phyloP scores from a whole-genome alignment of 352 stramenopile genomes.

The Phytopythium sindhum region DNA sequence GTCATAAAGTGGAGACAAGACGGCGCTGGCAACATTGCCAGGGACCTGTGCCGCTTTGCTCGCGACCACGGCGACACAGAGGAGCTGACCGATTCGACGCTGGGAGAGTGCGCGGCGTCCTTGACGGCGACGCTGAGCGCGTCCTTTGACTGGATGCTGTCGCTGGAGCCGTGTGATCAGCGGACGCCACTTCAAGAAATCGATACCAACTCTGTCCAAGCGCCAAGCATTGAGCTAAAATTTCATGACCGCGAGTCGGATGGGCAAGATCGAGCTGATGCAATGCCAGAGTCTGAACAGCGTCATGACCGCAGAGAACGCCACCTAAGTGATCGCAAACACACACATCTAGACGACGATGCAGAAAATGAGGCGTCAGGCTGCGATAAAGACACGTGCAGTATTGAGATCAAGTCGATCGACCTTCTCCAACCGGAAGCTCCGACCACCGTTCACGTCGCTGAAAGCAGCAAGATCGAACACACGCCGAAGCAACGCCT shows the following conservation, averaged over 20 bases:
- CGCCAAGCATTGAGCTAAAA: neutral
- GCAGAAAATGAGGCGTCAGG: neutral
- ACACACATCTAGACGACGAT: neutral
- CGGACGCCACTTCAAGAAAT: neutral
- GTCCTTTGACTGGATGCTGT: constrained; percentile 42
- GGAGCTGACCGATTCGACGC: neutral
- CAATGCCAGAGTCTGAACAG: no score
- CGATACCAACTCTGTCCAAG: neutral
- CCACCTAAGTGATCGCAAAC: no score
- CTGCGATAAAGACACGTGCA: neutral
- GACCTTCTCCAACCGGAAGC: neutral
- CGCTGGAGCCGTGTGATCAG: constrained; percentile 19
- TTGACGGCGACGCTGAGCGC: constrained; percentile 17
- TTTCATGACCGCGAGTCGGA: neutral
- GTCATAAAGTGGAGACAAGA: constrained; percentile 36
- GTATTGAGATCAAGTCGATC: neutral
- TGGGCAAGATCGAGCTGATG: neutral
- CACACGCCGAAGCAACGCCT: neutral
- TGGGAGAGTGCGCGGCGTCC: constrained; percentile 12
- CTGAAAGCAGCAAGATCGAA: neutral
- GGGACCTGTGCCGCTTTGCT: constrained; percentile 39
- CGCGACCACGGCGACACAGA: neutral
- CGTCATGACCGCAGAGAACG: no score
- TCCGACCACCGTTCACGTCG: neutral
- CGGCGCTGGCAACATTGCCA: constrained; percentile 29